Percentiles rank a stretch among this genome's conserved stretches.
phyloP scores from a whole-genome alignment of 306 rosid species.

The Chamaecrista fasciculata region DNA sequence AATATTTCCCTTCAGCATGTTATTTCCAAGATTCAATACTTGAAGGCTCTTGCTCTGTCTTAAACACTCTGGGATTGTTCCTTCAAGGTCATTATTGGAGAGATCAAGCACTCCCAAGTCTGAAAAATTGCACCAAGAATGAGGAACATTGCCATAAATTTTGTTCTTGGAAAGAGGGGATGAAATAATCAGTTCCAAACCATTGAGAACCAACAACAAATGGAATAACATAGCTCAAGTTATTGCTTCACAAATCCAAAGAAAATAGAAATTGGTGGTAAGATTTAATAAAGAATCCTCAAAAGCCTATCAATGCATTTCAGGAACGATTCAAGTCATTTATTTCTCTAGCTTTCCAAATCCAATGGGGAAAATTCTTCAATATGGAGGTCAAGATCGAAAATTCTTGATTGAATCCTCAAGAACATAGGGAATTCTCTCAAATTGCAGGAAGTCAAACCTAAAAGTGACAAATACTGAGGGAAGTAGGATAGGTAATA shows the following conservation, averaged over 20 bases:
- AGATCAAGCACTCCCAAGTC: conserved; percentile 31
- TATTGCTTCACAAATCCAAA: conserved; percentile 23
- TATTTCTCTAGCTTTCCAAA: conserved; percentile 36
- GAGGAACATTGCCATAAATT: background rate
- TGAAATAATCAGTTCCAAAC: too few species aligned
- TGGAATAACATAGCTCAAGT: conserved; percentile 18
- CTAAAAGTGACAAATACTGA: background rate
- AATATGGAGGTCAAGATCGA: conserved; percentile 36
- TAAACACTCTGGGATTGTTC: conserved; percentile 10
- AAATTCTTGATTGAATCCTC: conserved; percentile 23
- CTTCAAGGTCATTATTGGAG: background rate
- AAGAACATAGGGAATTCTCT: conserved; percentile 26
- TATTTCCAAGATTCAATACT: background rate
- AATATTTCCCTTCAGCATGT: background rate
- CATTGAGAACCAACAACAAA: background rate
- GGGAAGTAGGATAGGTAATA: conserved; percentile 20
- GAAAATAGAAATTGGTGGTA: accelerated
- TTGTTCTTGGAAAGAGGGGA: background rate
- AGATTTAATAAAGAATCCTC: conserved; percentile 3
- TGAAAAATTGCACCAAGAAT: background rate
- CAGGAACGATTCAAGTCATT: conserved; percentile 29
- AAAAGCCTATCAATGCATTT: conserved; percentile 16
- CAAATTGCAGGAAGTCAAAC: conserved; percentile 37
- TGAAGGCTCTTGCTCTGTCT: background rate
- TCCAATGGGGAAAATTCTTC: conserved; percentile 48